Base-by-base conservation (phyloP, 352 stramenopile species). In the Globisporangium irregulare region DNA sequence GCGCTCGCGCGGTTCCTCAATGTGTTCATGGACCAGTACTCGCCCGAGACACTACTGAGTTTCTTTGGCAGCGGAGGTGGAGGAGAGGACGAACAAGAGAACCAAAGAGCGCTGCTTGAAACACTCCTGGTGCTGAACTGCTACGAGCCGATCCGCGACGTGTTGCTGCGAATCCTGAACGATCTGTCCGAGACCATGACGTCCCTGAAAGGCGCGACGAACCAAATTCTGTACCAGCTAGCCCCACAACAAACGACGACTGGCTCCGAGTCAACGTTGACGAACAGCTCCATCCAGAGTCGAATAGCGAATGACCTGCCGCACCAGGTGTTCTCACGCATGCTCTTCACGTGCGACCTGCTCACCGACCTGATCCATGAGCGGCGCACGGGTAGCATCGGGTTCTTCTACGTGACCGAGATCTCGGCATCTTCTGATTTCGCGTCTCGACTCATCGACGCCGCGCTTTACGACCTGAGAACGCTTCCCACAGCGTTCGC, bases 281-380 rank as follows among this genome's bases (percentile, higher is more conserved):
- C 74, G 18, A 53, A 62, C n/a, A 57, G 70, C 41, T 55, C 59
- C 20, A 36, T 79, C 7, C 48, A 67, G 29, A 63, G 70, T 34
- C 73, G 70, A 27, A 70, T 81, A 50, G 62, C 22, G 29, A 58
- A 78, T 1, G 82, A 90, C 41, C 56, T 72, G 9, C 64, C 67
- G 12, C 81, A 90, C 61, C 55, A 87, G 9, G 68, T 67, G 36
- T 93, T 93, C 62, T 69, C 80, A 1, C 82, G 84, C 10, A 92
- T 93, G 86, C 50, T 93, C 24, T 92, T 90, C 72, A 91, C 83
- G 32, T 93, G 86, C 58, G 86, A 93, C 65, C 70, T 93, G 60
- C 59, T 93, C 20, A 93, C 86, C 0, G 86, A 92, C 64, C 58
- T 93, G 53, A 89, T 93, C 66, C 86, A 93, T 56, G 86, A 93